phyloP scores from a whole-genome alignment of 306 rosid genomes.

The Corylus avellana region DNA sequence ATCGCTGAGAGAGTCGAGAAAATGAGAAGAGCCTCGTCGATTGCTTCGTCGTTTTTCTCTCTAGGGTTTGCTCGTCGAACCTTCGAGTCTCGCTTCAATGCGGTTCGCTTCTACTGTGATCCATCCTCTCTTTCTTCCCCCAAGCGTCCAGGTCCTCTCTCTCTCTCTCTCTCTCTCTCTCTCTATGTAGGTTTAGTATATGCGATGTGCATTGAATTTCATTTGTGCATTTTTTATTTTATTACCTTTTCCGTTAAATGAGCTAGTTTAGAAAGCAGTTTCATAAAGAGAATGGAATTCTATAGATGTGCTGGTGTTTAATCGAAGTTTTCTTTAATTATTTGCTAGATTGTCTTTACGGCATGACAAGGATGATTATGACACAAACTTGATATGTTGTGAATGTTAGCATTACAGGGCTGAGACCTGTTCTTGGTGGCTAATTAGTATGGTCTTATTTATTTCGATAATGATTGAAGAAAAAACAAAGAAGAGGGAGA shows the following conservation, averaged over 20 bases:
- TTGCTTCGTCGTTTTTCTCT: constrained; percentile 31
- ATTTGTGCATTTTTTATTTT: background rate
- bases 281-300: background rate
- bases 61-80: constrained; percentile 33
- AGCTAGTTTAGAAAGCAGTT: background rate
- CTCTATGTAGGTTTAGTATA: background rate
- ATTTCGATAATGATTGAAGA: background rate
- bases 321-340: background rate
- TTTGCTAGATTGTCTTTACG: background rate
- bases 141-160: constrained; percentile 46
- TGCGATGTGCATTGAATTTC: background rate
- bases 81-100: constrained; percentile 28
- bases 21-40: constrained; percentile 47
- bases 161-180: background rate
- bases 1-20: background rate
- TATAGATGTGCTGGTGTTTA: background rate
- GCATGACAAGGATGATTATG: background rate
- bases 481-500: background rate
- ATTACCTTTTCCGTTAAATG: background rate
- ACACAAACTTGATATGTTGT: background rate
- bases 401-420: background rate
- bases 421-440: background rate
- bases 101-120: constrained; percentile 49
- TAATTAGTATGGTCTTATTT: background rate
- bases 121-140: constrained; percentile 27